Evolutionary conservation across 768 basidiomycete genomes (phyloP).

Genomic region (Mycena floridula): DNA sequence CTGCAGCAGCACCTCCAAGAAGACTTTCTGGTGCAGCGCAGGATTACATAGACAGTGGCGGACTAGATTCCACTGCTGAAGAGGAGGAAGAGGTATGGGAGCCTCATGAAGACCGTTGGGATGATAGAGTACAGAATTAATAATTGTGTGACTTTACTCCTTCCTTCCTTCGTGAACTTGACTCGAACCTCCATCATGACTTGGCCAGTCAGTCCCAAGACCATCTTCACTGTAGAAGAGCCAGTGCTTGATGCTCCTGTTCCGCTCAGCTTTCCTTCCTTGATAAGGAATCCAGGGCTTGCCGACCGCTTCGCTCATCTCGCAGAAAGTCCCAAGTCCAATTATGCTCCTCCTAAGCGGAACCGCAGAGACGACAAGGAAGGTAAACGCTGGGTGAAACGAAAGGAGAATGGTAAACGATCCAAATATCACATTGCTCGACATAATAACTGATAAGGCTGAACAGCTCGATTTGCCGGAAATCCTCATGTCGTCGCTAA

Average conservation of each 20-base stretch:
- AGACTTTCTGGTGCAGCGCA: neutral
- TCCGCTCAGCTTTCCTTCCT: constrained; percentile 67
- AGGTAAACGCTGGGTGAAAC: constrained; percentile 71
- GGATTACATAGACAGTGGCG: neutral
- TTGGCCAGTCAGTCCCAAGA: no score
- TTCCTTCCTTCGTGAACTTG: no score
- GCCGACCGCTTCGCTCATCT: constrained; percentile 50
- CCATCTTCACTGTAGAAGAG: no score
- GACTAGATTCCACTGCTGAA: no score
- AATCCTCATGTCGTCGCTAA: constrained; percentile 64
- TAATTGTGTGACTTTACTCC: no score
- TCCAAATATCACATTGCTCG: neutral
- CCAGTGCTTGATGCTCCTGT: constrained; percentile 19
- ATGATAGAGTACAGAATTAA: no score
- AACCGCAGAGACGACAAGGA: constrained; percentile 53
- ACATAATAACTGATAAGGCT: neutral
- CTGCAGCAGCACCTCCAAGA: neutral
- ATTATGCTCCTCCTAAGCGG: constrained; percentile 27
- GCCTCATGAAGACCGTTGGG: no score
- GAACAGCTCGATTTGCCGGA: constrained; percentile 63
- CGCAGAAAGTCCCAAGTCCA: constrained; percentile 9
- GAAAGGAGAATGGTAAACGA: constrained; percentile 71
- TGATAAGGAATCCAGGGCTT: constrained; percentile 56
- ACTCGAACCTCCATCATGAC: no score
- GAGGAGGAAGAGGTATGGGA: no score